These are phyloP conservation scores for Pseudonitzschia delicatissima DNA, from an alignment of 108 stramenopile species.

Conservation along the genomic window DNA sequence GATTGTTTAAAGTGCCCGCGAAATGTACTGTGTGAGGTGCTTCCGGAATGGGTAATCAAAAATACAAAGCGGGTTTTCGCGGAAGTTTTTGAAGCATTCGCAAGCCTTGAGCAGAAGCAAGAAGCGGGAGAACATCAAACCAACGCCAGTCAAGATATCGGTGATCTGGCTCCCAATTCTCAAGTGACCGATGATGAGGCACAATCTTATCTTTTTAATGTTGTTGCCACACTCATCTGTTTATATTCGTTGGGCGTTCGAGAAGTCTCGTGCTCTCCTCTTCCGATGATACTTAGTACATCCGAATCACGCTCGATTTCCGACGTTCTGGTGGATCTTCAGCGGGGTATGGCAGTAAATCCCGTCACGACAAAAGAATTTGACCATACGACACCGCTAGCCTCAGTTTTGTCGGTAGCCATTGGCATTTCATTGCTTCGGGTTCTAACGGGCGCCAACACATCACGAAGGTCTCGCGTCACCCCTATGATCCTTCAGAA, in stretches of 20 bases:
- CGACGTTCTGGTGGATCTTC: slow-evolving; percentile 10
- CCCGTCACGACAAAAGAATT: neutral
- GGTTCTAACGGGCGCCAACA: neutral
- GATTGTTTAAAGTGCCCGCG: neutral
- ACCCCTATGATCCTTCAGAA: neutral
- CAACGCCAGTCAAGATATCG: neutral
- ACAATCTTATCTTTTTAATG: neutral
- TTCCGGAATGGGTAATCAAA: neutral
- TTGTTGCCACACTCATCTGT: slow-evolving; percentile 8
- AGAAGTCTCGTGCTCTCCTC: slow-evolving; percentile 13
- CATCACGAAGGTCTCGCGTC: neutral
- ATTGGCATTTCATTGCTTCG: slow-evolving; percentile 19
- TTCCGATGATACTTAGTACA: neutral
- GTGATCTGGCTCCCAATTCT: neutral
- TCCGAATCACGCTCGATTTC: neutral
- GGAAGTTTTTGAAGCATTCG: slow-evolving; percentile 2
- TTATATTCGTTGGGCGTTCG: slow-evolving; percentile 3
- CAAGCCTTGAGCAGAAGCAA: neutral
- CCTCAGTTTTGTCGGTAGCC: neutral
- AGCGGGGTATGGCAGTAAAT: slow-evolving; percentile 3
- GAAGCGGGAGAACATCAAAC: neutral
- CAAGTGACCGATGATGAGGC: neutral
- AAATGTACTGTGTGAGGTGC: neutral
- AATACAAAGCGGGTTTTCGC: neutral
- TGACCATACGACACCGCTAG: neutral